Evolutionary conservation across 2,329 filamentous ascomycete genomes (phyloP), one percentile per base, ranked within the genome.

Genomic region (Stachybotrys chartarum): DNA sequence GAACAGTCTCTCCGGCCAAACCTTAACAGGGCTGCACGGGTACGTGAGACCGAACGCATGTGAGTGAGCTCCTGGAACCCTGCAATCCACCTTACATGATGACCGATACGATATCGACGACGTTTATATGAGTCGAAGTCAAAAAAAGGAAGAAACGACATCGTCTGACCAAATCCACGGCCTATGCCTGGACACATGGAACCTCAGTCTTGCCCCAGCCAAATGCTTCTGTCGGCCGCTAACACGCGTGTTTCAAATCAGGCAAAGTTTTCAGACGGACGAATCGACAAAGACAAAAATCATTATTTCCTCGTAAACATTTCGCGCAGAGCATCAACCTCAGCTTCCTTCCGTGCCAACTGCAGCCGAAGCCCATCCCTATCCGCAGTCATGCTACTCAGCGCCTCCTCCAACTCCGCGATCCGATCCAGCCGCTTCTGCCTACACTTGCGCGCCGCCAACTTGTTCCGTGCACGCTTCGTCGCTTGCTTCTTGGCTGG

Each of bases 391-490:
- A 85, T 78, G 48, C 79, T 76, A 50, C 78, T 78, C 47, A 90
- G 71, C 18, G 81, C 78, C 8, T 72, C 68, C 68, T 89, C 85
- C 35, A 90, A 75, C 58, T 82, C 79, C 30, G 71, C 72, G 67
- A 88, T 81, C 58, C 84, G 82, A 62, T 89, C 85, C 39, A 88
- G 77, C 50, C 85, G 82, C 67, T 86, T 87, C 67, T 89, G 85
- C 30, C 86, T 82, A 66, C 88, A 89, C 58, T 86, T 84, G 58
- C 84, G 79, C 32, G 86, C 86, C n/a, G 86, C 86, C 58, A 87
- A 77, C 14, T 85, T 89, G 68, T 90, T 89, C 58, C 82, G 80
- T 58, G 82, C 80, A 31, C 86, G 83, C 68, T 88, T 88, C 64
- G 76, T 64, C 17, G 68, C 68, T 35, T 66, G 60, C 30, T 60